Percentiles rank a stretch among this genome's conserved stretches.
Conservation (phyloP, 257 asterid genomes). For the Nicotiana attenuata region DNA sequence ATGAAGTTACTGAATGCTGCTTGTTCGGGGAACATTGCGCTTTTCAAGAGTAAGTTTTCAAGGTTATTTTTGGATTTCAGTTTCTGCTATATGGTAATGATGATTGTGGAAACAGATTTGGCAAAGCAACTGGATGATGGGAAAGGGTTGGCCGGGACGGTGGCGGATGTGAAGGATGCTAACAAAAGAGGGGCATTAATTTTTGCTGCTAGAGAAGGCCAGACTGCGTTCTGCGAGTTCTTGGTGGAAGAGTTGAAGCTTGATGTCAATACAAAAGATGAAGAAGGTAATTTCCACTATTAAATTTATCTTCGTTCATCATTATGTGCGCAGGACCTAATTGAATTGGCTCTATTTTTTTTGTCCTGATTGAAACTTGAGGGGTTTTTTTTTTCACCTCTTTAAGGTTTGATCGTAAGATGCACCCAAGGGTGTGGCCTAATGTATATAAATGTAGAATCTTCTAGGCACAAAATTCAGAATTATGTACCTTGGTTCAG, state of each 20-base stretch:
- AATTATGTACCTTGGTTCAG: background rate
- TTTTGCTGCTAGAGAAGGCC: slow-evolving; percentile 94
- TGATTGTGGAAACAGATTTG: slow-evolving; percentile 31
- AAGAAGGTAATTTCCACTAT: slow-evolving; percentile 50
- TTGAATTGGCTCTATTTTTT: background rate
- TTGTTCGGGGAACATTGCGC: slow-evolving; percentile 56
- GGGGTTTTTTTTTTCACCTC: background rate
- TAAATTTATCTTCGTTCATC: background rate
- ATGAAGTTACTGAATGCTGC: slow-evolving; percentile 72
- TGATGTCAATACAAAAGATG: slow-evolving; percentile 71
- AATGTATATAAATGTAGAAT: background rate
- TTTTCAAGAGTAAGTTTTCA: slow-evolving; percentile 54
- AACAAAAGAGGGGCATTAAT: slow-evolving; percentile 93
- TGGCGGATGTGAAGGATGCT: slow-evolving; percentile 84
- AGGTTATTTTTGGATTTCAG: background rate
- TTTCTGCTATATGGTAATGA: background rate
- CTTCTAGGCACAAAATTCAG: background rate
- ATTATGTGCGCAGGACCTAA: background rate
- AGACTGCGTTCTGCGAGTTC: slow-evolving; percentile 78
- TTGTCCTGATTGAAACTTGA: background rate
- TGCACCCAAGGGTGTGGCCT: too few species aligned
- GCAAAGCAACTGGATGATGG: slow-evolving; percentile 77
- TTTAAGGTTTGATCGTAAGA: background rate
- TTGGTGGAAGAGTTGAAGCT: slow-evolving; percentile 82
- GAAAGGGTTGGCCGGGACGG: slow-evolving; percentile 67